These are phyloP conservation scores for Coniochaeta pulveracea DNA, from an alignment of 2,329 filamentous ascomycete genomes.

Conservation along the genomic window DNA sequence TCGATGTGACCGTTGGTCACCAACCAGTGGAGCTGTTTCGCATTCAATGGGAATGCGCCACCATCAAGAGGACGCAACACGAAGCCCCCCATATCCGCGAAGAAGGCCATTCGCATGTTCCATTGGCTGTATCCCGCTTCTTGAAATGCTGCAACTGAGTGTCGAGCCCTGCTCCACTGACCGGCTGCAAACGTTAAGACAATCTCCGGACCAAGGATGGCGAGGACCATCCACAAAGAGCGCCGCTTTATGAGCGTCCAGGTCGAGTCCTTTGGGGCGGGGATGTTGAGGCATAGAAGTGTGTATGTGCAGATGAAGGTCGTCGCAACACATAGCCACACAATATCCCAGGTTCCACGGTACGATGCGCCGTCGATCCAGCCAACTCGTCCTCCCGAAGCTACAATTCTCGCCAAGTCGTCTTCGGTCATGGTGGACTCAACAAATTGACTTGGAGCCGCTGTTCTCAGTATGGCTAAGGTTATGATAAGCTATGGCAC, in stretches of 20 bases:
- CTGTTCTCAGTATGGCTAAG: too few species aligned
- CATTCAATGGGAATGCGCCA: conserved; percentile 13
- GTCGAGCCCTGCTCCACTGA: conserved; percentile 12
- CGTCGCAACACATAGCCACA: conserved; percentile 19
- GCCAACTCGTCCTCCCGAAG: too few species aligned
- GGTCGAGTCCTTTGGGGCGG: conserved; percentile 7
- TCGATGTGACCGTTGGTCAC: conserved; percentile 8
- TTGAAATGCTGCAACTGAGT: conserved; percentile 8
- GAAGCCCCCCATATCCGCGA: conserved; percentile 17
- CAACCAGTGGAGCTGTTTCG: conserved; percentile 11
- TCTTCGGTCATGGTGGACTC: too few species aligned
- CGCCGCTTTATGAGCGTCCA: conserved; percentile 5
- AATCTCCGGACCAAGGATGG: conserved; percentile 12
- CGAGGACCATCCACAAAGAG: conserved; percentile 10
- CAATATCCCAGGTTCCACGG: conserved; percentile 19
- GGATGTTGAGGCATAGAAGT: conserved; percentile 18
- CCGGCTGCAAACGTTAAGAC: conserved; percentile 12
- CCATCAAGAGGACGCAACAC: conserved; percentile 8
- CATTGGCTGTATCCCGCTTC: conserved; percentile 11
- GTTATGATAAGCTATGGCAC: too few species aligned
- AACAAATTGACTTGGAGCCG: too few species aligned
- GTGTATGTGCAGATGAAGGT: conserved; percentile 20
- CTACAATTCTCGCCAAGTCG: too few species aligned
- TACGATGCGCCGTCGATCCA: conserved; percentile 6
- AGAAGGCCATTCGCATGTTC: conserved; percentile 15